Base-by-base conservation (phyloP, 75 land plant genomes). In the Picea glauca region DNA sequence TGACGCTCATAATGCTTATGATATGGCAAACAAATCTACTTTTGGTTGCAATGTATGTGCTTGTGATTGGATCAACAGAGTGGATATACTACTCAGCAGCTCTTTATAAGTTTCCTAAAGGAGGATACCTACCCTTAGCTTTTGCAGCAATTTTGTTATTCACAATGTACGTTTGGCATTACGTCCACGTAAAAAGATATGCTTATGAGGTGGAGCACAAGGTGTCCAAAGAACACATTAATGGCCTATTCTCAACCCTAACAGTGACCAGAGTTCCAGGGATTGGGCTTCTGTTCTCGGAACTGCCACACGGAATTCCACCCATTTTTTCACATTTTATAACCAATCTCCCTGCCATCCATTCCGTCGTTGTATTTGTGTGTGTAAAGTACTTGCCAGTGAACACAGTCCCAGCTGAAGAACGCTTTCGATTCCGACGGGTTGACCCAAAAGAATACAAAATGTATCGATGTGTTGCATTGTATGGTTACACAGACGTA, bases 401-500 rank as follows among this genome's bases (percentile, higher is more conserved):
- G 3, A 84, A 77, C 62, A 80, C 72, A 60, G 88, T 92, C 14
- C 76, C 83, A 13, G 20, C 26, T 20, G 84, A 86, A 9, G 94
- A 92, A 78, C 54, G 94, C 62, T 87, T 89, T 58, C 40, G 88
- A 35, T 85, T 92, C 17, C 62, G 94, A 57, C 80, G 77, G 56
- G 88, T 92, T 11, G 88, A 85, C 21, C 86, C 88, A 17, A 80
- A 58, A 68, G 86, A 87, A 0, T 65, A 76, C 58, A 62, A 67
- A 8, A 81, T 91, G 85, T 91, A 81, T 54, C 78, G 88, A 2
- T 91, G 94, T 63, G 82, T 84, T 2, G 91, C 74, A 21, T 84
- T 91, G 76, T 92, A 88, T 77, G 94, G 94, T 0, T 92, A 92
- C 54, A 82, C 80, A 1, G 94, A 92, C 60, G 11, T 58, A 11